Conservation (phyloP, 2,329 filamentous ascomycete genomes). For the Pseudogymnoascus sp. region DNA sequence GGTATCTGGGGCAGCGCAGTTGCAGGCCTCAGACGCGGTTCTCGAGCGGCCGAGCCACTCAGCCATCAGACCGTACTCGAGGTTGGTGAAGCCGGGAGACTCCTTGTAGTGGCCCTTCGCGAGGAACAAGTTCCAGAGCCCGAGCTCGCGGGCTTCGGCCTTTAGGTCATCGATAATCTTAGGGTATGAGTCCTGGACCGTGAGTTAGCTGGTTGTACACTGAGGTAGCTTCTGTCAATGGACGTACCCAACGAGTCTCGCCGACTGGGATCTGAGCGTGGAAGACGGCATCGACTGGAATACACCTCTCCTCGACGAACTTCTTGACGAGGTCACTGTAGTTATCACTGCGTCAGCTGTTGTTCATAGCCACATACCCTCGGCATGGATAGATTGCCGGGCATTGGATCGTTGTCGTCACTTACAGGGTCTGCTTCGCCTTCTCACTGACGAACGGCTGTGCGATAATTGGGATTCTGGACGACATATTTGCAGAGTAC, state of each 20-base stretch:
- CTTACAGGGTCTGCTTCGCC: conserved; percentile 64
- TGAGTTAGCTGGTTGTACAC: not conserved
- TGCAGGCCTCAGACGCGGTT: conserved; percentile 76
- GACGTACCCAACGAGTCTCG: conserved; percentile 57
- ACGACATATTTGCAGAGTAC: conserved; percentile 33
- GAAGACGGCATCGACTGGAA: conserved; percentile 74
- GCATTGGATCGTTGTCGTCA: not conserved
- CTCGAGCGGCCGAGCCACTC: conserved; percentile 86
- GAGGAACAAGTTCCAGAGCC: conserved; percentile 98
- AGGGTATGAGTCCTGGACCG: conserved; percentile 54
- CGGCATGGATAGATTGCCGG: not conserved
- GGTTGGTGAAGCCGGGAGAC: conserved; percentile 86
- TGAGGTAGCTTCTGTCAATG: not conserved
- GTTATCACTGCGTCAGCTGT: not conserved
- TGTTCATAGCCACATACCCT: not conserved
- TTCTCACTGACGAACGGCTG: conserved; percentile 60
- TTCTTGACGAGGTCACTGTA: conserved; percentile 69
- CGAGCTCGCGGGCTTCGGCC: conserved; percentile 69
- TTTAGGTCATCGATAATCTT: conserved; percentile 83
- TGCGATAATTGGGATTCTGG: conserved; percentile 40
- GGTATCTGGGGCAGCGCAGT: conserved; percentile 85
- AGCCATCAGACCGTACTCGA: conserved; percentile 97
- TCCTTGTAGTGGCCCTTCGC: conserved; percentile 92
- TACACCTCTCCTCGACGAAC: conserved; percentile 95
- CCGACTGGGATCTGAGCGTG: conserved; percentile 72